These are phyloP conservation scores for Oryza meyeriana DNA, from an alignment of 176 grass and related monocot species.

Conservation along the genomic window DNA sequence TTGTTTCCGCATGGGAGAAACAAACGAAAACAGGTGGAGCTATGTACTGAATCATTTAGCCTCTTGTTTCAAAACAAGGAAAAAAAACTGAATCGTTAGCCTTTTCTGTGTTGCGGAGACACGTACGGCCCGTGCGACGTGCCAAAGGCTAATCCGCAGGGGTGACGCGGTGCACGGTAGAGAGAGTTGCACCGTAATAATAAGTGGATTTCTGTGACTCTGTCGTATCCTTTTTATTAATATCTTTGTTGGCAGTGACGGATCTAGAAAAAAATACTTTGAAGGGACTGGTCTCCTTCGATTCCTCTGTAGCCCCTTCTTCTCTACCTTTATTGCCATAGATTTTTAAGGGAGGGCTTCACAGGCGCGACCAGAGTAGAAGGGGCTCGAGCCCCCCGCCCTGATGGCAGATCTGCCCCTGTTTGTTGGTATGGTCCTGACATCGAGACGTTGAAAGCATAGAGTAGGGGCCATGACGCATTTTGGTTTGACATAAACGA, in stretches of 20 bases:
- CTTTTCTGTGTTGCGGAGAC: neutral
- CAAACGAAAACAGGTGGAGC: neutral
- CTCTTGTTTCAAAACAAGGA: no score
- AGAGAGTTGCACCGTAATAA: neutral
- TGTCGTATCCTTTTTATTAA: no score
- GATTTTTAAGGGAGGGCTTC: no score
- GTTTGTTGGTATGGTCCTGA: neutral
- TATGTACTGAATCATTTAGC: neutral
- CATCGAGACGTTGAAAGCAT: neutral
- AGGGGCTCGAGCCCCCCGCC: no score
- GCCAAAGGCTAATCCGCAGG: neutral
- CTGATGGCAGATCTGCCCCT: no score
- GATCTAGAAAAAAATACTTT: no score
- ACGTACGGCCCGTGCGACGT: neutral
- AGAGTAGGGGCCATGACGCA: neutral
- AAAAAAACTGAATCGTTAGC: neutral
- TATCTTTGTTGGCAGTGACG: no score
- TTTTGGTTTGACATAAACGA: neutral
- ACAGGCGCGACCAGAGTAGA: no score
- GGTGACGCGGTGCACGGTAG: conserved; percentile 13
- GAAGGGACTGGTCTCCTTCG: no score
- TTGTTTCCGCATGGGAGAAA: neutral
- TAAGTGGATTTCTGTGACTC: no score
- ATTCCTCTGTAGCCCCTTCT: no score
- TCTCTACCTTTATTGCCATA: no score